A percentile compares a stretch with the other conserved stretches of the same genome.
These are phyloP conservation scores for Coriolopsis trogii DNA, from an alignment of 1,284 basidiomycete genomes.

Conservation along the genomic window DNA sequence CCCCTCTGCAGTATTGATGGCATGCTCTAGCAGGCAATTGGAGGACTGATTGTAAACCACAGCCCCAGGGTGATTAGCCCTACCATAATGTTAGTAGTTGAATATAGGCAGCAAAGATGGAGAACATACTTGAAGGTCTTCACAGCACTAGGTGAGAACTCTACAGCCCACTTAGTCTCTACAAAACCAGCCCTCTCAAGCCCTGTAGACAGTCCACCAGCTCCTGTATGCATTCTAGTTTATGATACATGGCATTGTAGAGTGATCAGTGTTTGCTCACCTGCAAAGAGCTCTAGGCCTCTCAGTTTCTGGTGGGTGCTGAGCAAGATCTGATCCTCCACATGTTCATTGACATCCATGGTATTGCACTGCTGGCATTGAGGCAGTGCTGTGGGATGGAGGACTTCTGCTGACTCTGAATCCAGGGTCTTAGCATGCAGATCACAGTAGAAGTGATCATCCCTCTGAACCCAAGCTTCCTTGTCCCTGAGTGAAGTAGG, in stretches of 20 bases:
- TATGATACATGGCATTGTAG: neutral
- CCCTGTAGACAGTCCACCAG: conserved; percentile 70
- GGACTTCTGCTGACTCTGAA: conserved; percentile 25
- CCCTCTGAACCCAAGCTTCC: conserved; percentile 48
- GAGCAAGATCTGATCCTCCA: conserved; percentile 34
- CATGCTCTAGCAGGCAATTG: conserved; percentile 59
- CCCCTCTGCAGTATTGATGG: conserved; percentile 49
- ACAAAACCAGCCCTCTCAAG: conserved; percentile 60
- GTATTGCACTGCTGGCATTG: conserved; percentile 8
- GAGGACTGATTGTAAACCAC: conserved; percentile 66
- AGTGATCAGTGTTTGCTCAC: conserved; percentile 35
- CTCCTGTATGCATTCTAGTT: conserved; percentile 44
- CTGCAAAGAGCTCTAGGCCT: conserved; percentile 67
- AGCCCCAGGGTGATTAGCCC: conserved; percentile 58
- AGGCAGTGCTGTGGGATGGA: conserved; percentile 20
- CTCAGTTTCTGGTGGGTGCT: conserved; percentile 45
- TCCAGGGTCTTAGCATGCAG: conserved; percentile 28
- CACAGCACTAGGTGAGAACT: conserved; percentile 63
- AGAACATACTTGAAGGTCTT: conserved; percentile 54
- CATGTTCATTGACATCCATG: conserved; percentile 31
- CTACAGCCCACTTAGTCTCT: conserved; percentile 67
- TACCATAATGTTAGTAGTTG: conserved; percentile 30
- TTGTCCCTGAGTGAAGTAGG: conserved; percentile 35
- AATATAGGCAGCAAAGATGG: neutral
- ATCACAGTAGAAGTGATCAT: conserved; percentile 61